Conservation (phyloP, 176 grass and related monocot genomes). For the Cenchrus fungigraminus region DNA sequence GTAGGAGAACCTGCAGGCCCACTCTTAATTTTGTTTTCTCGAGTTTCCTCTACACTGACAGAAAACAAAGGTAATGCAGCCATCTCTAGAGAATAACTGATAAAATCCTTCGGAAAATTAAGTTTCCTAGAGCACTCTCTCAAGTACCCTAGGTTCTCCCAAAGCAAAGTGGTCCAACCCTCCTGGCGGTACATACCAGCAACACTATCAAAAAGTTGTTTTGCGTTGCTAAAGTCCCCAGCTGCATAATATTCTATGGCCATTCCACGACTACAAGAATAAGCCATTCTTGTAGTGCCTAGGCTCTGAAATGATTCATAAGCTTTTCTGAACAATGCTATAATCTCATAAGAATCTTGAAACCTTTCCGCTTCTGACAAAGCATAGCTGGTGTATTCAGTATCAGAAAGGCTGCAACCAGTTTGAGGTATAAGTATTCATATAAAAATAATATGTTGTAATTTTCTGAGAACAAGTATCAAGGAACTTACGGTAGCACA, state of each 20-base stretch:
- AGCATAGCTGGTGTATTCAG: conserved; percentile 85
- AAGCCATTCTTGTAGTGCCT: conserved; percentile 76
- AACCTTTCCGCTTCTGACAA: conserved; percentile 91
- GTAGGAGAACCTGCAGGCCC: conserved; percentile 74
- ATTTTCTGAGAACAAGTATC: conserved; percentile 17
- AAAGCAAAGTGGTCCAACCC: conserved; percentile 84
- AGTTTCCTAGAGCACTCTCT: conserved; percentile 81
- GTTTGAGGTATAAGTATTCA: conserved; percentile 46
- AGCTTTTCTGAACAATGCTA: conserved; percentile 95
- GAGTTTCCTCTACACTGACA: conserved; percentile 35
- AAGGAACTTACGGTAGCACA: conserved; percentile 79
- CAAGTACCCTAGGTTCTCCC: conserved; percentile 92
- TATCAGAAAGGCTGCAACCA: conserved; percentile 91
- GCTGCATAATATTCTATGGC: conserved; percentile 84
- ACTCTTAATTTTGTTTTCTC: conserved; percentile 59
- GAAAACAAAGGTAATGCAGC: conserved; percentile 82
- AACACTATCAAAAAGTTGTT: conserved; percentile 81
- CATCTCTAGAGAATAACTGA: conserved; percentile 96
- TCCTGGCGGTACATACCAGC: conserved; percentile 80
- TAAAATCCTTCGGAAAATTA: conserved; percentile 75
- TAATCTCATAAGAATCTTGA: conserved; percentile 98
- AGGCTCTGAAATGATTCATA: conserved; percentile 87
- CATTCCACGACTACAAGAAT: conserved; percentile 76
- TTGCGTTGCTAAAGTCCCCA: conserved; percentile 75
- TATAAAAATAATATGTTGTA: conserved; percentile 27